Base-by-base conservation (phyloP, 768 basidiomycete genomes). In the Udeniomyces megalosporus region DNA sequence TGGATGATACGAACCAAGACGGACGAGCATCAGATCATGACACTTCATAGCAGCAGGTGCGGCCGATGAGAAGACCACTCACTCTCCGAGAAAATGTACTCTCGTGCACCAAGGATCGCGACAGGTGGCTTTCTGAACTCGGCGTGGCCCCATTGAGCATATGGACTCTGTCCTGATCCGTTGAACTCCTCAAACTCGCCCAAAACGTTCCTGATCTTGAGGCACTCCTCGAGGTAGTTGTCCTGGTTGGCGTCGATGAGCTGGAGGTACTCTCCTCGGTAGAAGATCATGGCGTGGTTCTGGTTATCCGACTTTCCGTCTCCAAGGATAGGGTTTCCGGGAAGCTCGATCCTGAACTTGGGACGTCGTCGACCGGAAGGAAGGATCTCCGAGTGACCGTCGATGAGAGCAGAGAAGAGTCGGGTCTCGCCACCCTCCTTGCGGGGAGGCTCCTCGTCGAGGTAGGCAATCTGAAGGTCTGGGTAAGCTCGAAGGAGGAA, bases 231-330 rank as follows among this genome's bases (percentile, higher is more conserved):
- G 66, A 99, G 83, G 71, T 99, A 99, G 76, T 99, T 96, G 76
- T 99, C 95, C 77, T 99, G 93, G 73, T 99, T 99, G 74, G 95
- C 95, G 68, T 99, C 95, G 73, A 99, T 96, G 66, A 99, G 88
- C 76, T 99, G 95, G 4, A 99, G 78, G 74, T 97, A 99, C 76
- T 97, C 95, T 69, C 95, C 95, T 65, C 95, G 89, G 76, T 97
- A 96, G 78, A 97, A 99, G 74, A 99, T 83, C 74, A 99, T 92
- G 31, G 95, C 93, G 69, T 99, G 95, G 74, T 99, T 97, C 80
- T 97, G 95, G 75, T 99, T 99, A 78, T 99, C 95, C 28, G 90
- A 93, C 76, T 99, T 99, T 62, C 95, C 95, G 70, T 99, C 95
- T 64, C 93, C 95, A 56, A 97, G 81, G 76, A 99, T 99, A 0